phyloP scores from a whole-genome alignment of 768 basidiomycete genomes.

The Dentipellis fragilis region DNA sequence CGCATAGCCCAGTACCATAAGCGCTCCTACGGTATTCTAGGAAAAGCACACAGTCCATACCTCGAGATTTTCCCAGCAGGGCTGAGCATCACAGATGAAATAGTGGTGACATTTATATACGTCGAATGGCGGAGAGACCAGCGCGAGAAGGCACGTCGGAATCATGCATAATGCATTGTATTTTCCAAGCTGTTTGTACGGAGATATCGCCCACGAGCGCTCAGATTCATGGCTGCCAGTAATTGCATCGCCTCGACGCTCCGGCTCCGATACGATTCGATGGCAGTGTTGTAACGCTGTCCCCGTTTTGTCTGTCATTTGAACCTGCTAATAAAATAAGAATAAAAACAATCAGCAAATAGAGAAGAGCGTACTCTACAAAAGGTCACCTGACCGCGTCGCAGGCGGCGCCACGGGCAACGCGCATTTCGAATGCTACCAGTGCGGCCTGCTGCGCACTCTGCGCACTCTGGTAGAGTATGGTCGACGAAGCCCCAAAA shows the following conservation, averaged over 20 bases:
- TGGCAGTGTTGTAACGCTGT: too few relatives aligned
- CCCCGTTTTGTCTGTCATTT: too few relatives aligned
- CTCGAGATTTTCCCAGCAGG: not conserved
- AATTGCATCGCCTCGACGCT: too few relatives aligned
- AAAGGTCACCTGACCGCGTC: not conserved
- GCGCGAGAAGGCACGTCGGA: not conserved
- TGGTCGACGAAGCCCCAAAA: not conserved
- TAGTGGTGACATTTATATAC: not conserved
- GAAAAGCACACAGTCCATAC: not conserved
- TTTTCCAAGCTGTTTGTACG: too few relatives aligned
- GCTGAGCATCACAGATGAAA: not conserved
- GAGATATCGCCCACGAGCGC: too few relatives aligned
- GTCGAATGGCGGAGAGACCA: not conserved
- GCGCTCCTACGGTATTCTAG: not conserved
- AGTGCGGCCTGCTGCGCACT: not conserved
- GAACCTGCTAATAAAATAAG: too few relatives aligned
- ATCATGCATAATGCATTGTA: too few relatives aligned
- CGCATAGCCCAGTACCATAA: not conserved
- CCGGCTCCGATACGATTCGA: too few relatives aligned
- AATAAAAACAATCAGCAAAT: too few relatives aligned
- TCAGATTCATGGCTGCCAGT: too few relatives aligned
- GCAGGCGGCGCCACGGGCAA: not conserved
- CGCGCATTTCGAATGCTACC: not conserved
- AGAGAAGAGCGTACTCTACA: too few relatives aligned
- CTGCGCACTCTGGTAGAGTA: not conserved